Base-by-base conservation (phyloP, 1,284 basidiomycete genomes). In the Melampsora larici-populina region DNA sequence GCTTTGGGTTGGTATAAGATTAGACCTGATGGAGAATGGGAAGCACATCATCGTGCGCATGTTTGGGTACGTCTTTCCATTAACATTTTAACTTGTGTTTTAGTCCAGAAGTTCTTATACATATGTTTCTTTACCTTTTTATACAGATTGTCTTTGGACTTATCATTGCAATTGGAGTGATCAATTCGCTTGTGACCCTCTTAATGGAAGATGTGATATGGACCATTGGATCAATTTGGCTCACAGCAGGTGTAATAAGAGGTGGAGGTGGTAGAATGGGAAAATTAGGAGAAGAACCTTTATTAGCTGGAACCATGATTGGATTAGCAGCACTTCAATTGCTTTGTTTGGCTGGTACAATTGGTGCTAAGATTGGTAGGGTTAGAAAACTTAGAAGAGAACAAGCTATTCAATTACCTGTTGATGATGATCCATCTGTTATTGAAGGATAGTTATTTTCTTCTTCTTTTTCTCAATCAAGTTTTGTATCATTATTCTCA, bases 1-100 rank as follows among this genome's bases (percentile, higher is more conserved):
- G 85, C 85, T 8, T 82, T 86, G 26, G 84, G 83, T 33, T 87
- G 86, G 86, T 78, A 78, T 49, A 69, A 51, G 62, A 70, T 67
- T 5, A 46, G 66, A 13, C 46, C 69, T 40, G 76, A 78, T 49
- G 36, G 69, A 24, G 49, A 40, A 29, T 78, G 76, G 76, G 76
- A 78, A 29, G 26, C 29, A 49, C 58, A 78, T 66, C 69, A 70
- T 78, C 43, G 60, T 9, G 70, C 62, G 31, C 76, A 78, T 71
- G 40, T 62, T 31, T 78, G 76, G 76, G 76, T 71, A 63, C 17
- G 24, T 49, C n/a, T 31, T 15, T 55, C 21, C 26, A 43, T 43
- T 43, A 13, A 11, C 40, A 9, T 1, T 43, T 43, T 13, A 9
- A 1, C 36, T 26, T 62, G 26, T 31, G 17, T 46, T n/a, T 33